Evolutionary conservation across 176 grass and related monocot species (phyloP), one percentile per base, ranked within the genome.

Genomic region (Phragmites australis): DNA sequence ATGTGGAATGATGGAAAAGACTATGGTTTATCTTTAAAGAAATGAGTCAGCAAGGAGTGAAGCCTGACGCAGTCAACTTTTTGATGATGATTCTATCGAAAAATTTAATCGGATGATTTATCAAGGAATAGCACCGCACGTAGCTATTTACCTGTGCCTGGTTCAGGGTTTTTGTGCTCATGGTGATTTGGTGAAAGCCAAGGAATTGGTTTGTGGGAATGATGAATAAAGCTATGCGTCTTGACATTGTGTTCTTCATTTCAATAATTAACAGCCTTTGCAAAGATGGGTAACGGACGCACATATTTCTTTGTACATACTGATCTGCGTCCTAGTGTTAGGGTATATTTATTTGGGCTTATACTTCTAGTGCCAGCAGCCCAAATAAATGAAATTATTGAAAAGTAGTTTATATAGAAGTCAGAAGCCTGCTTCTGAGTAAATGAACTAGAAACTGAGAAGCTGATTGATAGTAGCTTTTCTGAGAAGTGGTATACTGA

Each of bases 191-290:
- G n/a, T n/a, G n/a, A n/a, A n/a, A n/a, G n/a, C n/a, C n/a, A n/a
- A n/a, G n/a, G n/a, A n/a, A n/a, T n/a, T n/a, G n/a, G 39, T 83
- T 37, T 30, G n/a, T 40, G 32, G 81, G 85, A 65, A 89, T 85
- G 81, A 23, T 32, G 17, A 30, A 26, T 8, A 57, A 54, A 27
- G 70, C 21, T n/a, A 62, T 87, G 34, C 2, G 21, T 34, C 52
- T 31, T 70, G 3, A 3, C 5, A n/a, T 34, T 23, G n/a, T 68
- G 9, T 80, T 37, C 30, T 71, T 81, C 25, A 58, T 0, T 57
- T 30, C 54, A 4, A 27, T 87, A n/a, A 75, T 87, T 54, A 27
- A 56, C 31, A 72, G 52, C 5, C 52, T 66, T 32, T 70, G 39
- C 61, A 81, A 68, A 32, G 84, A 46, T 25, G 22, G 37, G 62